Base-by-base conservation (phyloP, 768 basidiomycete species). In the Naganishia friedmannii region DNA sequence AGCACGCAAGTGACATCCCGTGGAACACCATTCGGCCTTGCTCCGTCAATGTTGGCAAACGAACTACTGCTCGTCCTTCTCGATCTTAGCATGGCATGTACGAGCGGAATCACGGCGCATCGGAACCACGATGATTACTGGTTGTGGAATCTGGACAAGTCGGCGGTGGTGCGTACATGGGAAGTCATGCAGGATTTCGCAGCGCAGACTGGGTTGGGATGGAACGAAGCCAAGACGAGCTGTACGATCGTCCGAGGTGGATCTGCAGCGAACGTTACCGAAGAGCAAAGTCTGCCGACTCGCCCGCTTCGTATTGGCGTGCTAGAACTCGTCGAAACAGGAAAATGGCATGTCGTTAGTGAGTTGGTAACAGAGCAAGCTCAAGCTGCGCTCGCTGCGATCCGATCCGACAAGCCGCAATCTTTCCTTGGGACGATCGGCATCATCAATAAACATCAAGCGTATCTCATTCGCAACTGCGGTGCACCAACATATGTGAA, bases 121-220 rank as follows among this genome's bases (percentile, higher is more conserved):
- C 23, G 68, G 9, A 69, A 69, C 29, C 68, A 69, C 57, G 68
- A 69, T 26, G 68, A 69, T 46, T 69, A 58, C 48, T 69, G 68
- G 68, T 31, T 69, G 28, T 69, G 68, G 68, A 51, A 29, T 17
- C 31, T 58, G 46, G 56, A 60, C n/a, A 26, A 51, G 37, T 31
- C 29, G 31, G 42, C 46, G 12, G 46, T 69, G 39, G 57, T 63
- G 8, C 23, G 29, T 7, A 46, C 68, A 2, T 58, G 53, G 51
- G 48, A 32, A 45, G 46, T 53, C 21, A 69, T 69, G 68, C 32
- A 34, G 51, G 68, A 60, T 31, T 69, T 69, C 34, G 32, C 68
- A 7, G 28, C 12, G 10, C 46, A 46, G 31, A 45, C 68, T 15
- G 56, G 56, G 23, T 34, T 69, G 46, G 21, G 58, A 23, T 69